Conservation (phyloP, 179 eudicot genomes). For the Beta lomatogona region DNA sequence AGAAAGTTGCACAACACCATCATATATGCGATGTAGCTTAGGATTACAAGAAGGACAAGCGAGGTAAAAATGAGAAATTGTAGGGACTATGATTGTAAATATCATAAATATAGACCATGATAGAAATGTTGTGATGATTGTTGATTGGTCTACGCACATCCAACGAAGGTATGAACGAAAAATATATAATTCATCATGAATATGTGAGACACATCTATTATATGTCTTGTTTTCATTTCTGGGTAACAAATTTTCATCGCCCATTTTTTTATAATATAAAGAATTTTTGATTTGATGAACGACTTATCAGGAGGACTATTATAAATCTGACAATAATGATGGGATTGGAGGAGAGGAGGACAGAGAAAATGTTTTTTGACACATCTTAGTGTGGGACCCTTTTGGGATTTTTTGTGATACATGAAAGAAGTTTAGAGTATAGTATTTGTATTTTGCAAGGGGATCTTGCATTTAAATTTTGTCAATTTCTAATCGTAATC, state of each 20-base stretch:
- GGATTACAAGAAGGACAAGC: conserved; percentile 66
- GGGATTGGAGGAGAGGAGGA: not conserved
- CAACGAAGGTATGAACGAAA: conserved; percentile 72
- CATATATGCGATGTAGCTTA: conserved; percentile 60
- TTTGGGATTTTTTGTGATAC: too few relatives aligned
- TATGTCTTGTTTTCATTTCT: conserved; percentile 25
- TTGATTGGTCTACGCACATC: conserved; percentile 86
- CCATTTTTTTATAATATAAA: not conserved
- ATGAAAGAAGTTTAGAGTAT: too few relatives aligned
- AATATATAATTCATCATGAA: conserved; percentile 53
- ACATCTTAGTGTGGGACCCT: not conserved
- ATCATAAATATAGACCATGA: conserved; percentile 66
- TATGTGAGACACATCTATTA: conserved; percentile 44
- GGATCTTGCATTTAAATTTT: too few relatives aligned
- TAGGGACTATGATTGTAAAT: conserved; percentile 60
- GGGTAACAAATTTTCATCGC: conserved; percentile 16
- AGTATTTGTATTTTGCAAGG: too few relatives aligned
- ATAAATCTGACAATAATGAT: too few relatives aligned
- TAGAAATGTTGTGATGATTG: conserved; percentile 32
- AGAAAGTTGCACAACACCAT: conserved; percentile 68
- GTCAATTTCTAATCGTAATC: too few relatives aligned
- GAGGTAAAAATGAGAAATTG: conserved; percentile 63
- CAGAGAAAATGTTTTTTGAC: not conserved
- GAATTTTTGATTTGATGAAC: not conserved
- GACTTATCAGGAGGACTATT: too few relatives aligned